Evolutionary conservation across 257 asterid species (phyloP), one percentile per base, ranked within the genome.

Genomic region (Sherardia arvensis): DNA sequence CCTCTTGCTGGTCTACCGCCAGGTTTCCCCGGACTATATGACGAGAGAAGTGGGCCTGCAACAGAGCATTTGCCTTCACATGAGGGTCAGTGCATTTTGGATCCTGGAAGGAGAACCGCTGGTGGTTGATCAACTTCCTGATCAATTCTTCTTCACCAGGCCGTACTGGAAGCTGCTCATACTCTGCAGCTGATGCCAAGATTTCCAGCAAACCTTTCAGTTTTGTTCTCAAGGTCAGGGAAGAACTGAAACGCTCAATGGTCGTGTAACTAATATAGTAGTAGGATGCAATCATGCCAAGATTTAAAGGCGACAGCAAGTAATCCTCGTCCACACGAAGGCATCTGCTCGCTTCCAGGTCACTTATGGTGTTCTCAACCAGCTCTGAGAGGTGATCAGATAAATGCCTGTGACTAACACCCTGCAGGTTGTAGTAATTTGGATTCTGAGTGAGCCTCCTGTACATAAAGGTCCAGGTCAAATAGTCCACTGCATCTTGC

Each of bases 401-500:
- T 17, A 78, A 71, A 59, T 74, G 79, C 69, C 77, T 65, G 53
- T 71, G 77, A 68, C 75, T 71, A 61, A 71, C 83, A 56, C 83
- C 83, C 72, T 74, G 83, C 65, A 78, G 64, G 56, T 78, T 78
- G 61, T 74, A 78, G 68, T 78, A 78, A 54, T 78, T 78, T 28
- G 83, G 83, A 21, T 78, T 78, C 75, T 74, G 83, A 32, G 83
- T 68, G 25, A 77, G 74, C 65, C 82, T 67, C 34, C 82, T 71
- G 38, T 77, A 78, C 83, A 78, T 74, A 70, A 78, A 74, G 15
- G 83, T 74, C 83, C 83, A 78, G 10, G 80, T 74, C 8, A 78
- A 64, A 30, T 78, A 78, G 66, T 78, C 83, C 25, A 78, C 83
- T 0, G 83, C 80, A 38, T 78, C 83, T 72, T 78, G 83, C 77